Conservation (phyloP, 2,329 filamentous ascomycete genomes). For the Fusarium sp. region DNA sequence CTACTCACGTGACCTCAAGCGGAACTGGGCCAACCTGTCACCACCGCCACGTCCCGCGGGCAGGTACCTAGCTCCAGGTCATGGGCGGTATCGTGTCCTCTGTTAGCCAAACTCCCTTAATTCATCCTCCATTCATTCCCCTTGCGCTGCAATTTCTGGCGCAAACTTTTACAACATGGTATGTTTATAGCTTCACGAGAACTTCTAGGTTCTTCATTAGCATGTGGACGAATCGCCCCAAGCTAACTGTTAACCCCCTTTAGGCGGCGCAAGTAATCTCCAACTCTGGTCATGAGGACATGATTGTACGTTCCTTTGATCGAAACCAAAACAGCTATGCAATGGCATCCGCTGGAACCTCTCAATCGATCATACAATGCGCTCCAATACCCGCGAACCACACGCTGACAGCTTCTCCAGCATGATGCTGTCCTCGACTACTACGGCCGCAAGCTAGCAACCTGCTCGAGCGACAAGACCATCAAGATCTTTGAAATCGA, state of each 20-base stretch:
- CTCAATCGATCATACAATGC: neutral
- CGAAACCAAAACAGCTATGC: conserved; percentile 11
- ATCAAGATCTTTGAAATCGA: conserved; percentile 99
- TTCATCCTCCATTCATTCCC: conserved; percentile 19
- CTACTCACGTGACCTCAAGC: conserved; percentile 32
- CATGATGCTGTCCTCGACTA: conserved; percentile 99
- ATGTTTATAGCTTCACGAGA: conserved; percentile 9
- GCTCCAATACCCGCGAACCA: conserved; percentile 22
- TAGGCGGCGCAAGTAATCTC: conserved; percentile 56
- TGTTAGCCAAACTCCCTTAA: conserved; percentile 37
- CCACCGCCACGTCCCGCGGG: conserved; percentile 36
- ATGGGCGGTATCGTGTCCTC: conserved; percentile 45
- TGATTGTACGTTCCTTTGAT: conserved; percentile 80
- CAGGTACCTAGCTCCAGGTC: conserved; percentile 37
- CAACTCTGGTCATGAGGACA: conserved; percentile 82
- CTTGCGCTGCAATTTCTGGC: conserved; percentile 26
- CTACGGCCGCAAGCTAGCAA: conserved; percentile 94
- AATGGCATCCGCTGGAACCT: conserved; percentile 1
- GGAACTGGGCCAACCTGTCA: conserved; percentile 42
- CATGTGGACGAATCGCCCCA: neutral
- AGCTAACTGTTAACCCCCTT: conserved; percentile 43
- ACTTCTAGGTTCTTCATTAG: neutral
- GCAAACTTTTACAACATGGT: conserved; percentile 40
- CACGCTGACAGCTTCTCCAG: conserved; percentile 54
- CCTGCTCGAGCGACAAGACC: conserved; percentile 96